A percentile compares a stretch with the other conserved stretches of the same genome.
Conservation (phyloP, 1,284 basidiomycete genomes). For the Hemileia vastatrix region DNA sequence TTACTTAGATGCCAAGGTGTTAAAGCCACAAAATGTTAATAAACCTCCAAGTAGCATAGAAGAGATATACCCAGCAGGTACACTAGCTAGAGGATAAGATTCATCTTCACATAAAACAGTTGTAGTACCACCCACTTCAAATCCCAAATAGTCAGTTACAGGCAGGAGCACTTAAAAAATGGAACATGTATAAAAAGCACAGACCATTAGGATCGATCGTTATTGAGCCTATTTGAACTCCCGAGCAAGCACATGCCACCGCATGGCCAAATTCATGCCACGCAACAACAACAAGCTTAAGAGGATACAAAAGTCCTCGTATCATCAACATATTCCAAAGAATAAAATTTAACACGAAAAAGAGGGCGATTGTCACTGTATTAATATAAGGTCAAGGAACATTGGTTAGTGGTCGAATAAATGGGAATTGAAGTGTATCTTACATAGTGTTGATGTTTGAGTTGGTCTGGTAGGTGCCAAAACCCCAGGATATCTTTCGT, state of each 20-base stretch:
- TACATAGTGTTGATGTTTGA: slow-evolving; percentile 17
- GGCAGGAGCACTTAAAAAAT: too few relatives aligned
- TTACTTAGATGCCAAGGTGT: slow-evolving; percentile 36
- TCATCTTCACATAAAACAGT: not conserved
- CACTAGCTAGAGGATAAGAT: slow-evolving; percentile 17
- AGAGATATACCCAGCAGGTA: slow-evolving; percentile 30
- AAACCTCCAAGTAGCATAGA: slow-evolving; percentile 31
- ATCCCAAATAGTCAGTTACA: too few relatives aligned
- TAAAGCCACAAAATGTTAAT: slow-evolving; percentile 35
- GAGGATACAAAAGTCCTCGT: slow-evolving; percentile 32
- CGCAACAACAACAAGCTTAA: slow-evolving; percentile 33
- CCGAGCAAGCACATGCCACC: slow-evolving; percentile 24
- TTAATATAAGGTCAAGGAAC: too few relatives aligned
- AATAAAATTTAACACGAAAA: slow-evolving; percentile 33
- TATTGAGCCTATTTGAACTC: slow-evolving; percentile 22
- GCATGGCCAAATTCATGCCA: slow-evolving; percentile 35
- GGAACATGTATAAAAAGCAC: not conserved
- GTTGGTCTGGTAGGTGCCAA: slow-evolving; percentile 15
- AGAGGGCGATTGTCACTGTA: slow-evolving; percentile 9
- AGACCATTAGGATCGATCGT: slow-evolving; percentile 28
- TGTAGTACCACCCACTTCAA: slow-evolving; percentile 22
- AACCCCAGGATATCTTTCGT: slow-evolving; percentile 4
- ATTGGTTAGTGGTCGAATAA: not conserved
- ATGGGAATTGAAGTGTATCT: not conserved
- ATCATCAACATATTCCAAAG: slow-evolving; percentile 35